phyloP scores from a whole-genome alignment of 257 asterid genomes.

The Solanum sitiens region DNA sequence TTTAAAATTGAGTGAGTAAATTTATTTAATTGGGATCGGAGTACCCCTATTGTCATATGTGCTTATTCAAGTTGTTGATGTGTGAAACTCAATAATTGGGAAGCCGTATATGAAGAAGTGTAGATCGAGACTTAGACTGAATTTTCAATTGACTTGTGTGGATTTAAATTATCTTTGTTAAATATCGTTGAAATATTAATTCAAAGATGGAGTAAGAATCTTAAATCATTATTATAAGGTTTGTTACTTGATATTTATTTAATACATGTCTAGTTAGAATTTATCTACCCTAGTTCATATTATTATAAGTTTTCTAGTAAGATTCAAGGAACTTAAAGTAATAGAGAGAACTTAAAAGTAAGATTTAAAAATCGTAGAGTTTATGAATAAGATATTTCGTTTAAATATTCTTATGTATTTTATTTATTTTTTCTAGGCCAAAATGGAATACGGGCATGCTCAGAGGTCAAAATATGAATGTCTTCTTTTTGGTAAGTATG shows the following conservation, averaged over 20 bases:
- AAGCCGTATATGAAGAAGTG: no score
- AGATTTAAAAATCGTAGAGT: background rate
- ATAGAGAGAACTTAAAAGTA: background rate
- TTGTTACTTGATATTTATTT: background rate
- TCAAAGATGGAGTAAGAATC: no score
- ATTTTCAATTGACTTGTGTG: background rate
- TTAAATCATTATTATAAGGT: no score
- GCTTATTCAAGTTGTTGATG: no score
- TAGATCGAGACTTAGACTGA: background rate
- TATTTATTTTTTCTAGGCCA: background rate
- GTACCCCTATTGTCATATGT: no score
- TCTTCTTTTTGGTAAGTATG: constrained; percentile 68
- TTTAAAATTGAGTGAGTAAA: background rate
- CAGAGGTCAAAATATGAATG: constrained; percentile 74
- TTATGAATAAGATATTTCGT: no score
- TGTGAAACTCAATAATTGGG: no score
- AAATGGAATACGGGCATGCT: constrained; percentile 66
- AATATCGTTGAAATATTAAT: background rate
- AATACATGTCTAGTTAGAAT: no score
- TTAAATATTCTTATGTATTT: background rate
- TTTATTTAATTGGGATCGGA: background rate
- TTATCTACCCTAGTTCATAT: no score
- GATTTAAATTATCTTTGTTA: no score
- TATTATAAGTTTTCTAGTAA: background rate
- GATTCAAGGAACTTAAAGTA: no score